Conservation (phyloP, 116 monocot genomes). For the Dioscorea cayenensis region DNA sequence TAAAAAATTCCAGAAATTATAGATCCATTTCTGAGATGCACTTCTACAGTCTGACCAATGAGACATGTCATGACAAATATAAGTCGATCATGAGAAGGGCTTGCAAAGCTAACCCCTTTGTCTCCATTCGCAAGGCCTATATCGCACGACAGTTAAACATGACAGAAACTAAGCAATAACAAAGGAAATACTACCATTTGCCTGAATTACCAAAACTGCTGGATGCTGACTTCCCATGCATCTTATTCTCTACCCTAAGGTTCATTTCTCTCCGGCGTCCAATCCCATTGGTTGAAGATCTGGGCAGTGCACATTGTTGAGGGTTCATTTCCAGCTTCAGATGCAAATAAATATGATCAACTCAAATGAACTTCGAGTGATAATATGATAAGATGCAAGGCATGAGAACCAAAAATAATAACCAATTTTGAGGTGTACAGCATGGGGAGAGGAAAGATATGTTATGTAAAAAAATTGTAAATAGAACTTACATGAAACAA, state of each 20-base stretch:
- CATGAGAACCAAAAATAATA: background rate
- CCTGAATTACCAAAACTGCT: constrained; percentile 23
- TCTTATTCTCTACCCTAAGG: constrained; percentile 38
- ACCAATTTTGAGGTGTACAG: too few relatives aligned
- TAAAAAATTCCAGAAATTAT: constrained; percentile 87
- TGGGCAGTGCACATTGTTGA: constrained; percentile 47
- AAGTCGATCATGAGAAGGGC: constrained; percentile 69
- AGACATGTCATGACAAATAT: constrained; percentile 65
- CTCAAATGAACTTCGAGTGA: background rate
- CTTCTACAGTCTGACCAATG: constrained; percentile 78
- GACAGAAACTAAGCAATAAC: background rate
- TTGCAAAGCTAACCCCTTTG: constrained; percentile 22
- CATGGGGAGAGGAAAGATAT: too few relatives aligned
- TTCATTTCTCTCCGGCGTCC: constrained; percentile 44
- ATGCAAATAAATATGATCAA: background rate
- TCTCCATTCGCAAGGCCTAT: constrained; percentile 43
- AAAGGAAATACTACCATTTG: background rate
- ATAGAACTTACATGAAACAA: too few relatives aligned
- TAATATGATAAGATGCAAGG: background rate
- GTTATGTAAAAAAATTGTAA: too few relatives aligned
- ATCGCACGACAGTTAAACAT: background rate
- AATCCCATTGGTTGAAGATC: constrained; percentile 67
- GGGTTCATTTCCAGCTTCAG: constrained; percentile 30
- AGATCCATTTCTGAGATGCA: constrained; percentile 92
- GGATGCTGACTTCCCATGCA: constrained; percentile 37